Conservation (phyloP, 129 eudicot species). For the sunflower (Helianthus annuus) region HanXRQr2.0-SUNRISE NC_035443.2:169236541-169237040, state of each 20-base stretch:
- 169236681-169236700: slow-evolving; percentile 34
- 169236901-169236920: slow-evolving; percentile 27
- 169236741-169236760: not conserved
- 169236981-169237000: not conserved
- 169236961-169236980: not conserved
- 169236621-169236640: slow-evolving; percentile 53
- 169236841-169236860: slow-evolving; percentile 51
- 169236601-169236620: slow-evolving; percentile 27
- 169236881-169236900: slow-evolving; percentile 51
- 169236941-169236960: slow-evolving; percentile 28
- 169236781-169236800: slow-evolving; percentile 16
- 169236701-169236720: not conserved
- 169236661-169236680: slow-evolving; percentile 30
- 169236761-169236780: slow-evolving; percentile 3
- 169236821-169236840: slow-evolving; percentile 21
- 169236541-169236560: slow-evolving; percentile 11
- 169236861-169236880: slow-evolving; percentile 50
- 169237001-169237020: not conserved
- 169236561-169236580: slow-evolving; percentile 14
- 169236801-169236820: slow-evolving; percentile 18
- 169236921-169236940: slow-evolving; percentile 53
- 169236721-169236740: not conserved
- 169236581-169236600: slow-evolving; percentile 11
- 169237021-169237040: not conserved
- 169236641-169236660: slow-evolving; percentile 46